Base-by-base conservation (phyloP, 176 grass and related monocot species). In the Zizania latifolia region DNA sequence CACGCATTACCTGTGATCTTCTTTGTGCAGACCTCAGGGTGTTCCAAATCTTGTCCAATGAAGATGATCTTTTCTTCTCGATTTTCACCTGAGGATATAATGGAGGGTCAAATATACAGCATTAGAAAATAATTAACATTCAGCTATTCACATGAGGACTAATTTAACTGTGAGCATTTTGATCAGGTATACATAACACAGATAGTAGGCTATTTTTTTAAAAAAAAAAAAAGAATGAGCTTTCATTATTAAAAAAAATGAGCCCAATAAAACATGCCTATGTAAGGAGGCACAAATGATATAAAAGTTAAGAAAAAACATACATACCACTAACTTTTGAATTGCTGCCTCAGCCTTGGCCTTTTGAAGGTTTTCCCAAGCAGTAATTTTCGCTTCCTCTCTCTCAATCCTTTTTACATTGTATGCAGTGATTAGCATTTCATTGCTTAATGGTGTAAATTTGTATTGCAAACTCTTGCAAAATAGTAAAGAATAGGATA, bases 361-460 rank as follows among this genome's bases (percentile, higher is more conserved):
- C 27, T 98, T 94, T 76, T 98, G 91, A 78, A 94, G 81, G 82
- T 90, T 92, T 78, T 98, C 95, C 95, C 95, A 98, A 61, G 76
- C 95, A 51, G 86, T 84, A 71, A 92, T 88, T 85, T 98, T 92
- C 35, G 86, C 82, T 75, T 94, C 89, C 65, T 94, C 89, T 63
- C 68, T 92, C 72, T 92, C 86, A 77, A 70, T 55, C 86, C 95
- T 97, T 77, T 60, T 44, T 57, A 89, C 19, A 75, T 80, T 84
- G 36, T 50, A 30, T n/a, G 33, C 8, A 84, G 16, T 45, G 17
- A 29, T 85, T 31, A 88, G 41, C 0, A n/a, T 76, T 82, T 65
- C 36, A 78, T 8, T 3, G 9, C 58, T 75, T 75, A 17, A 62
- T 24, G 24, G n/a, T 32, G 26, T 69, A 60, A 62, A 74, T 61